A percentile compares a stretch with the other conserved stretches of the same genome.
These are phyloP conservation scores for Mrakia blollopis DNA, from an alignment of 768 basidiomycete species.

Conservation along the genomic window DNA sequence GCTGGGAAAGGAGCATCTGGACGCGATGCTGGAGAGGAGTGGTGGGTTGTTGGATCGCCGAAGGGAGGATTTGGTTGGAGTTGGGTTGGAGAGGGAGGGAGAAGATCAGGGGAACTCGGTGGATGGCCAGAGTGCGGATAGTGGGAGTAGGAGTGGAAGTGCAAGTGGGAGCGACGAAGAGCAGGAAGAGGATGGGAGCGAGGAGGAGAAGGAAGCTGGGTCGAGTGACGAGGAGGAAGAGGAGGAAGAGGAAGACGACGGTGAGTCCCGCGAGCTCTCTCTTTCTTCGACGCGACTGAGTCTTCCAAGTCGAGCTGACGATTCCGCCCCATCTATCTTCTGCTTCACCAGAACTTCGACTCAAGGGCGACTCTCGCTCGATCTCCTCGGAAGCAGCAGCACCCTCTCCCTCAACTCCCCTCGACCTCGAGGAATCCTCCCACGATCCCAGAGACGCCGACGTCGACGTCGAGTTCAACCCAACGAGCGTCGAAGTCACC, in stretches of 20 bases:
- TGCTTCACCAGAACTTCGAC: too few relatives aligned
- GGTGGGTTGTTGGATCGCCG: constrained; percentile 81
- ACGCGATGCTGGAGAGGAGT: constrained; percentile 84
- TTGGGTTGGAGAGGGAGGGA: constrained; percentile 42
- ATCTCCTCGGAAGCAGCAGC: neutral
- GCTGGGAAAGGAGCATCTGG: constrained; percentile 76
- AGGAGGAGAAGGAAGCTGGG: constrained; percentile 2
- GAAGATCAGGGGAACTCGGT: constrained; percentile 13
- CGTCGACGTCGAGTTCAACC: constrained; percentile 28
- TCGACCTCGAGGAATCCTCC: neutral
- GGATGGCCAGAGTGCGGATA: neutral
- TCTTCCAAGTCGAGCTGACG: neutral
- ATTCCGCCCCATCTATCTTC: too few relatives aligned
- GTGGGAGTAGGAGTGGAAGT: neutral
- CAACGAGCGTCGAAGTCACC: constrained; percentile 35
- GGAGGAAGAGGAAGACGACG: neutral
- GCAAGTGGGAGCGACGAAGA: neutral
- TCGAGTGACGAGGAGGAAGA: neutral
- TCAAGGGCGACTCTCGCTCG: neutral
- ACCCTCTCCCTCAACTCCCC: neutral
- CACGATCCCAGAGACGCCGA: neutral
- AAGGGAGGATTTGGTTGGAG: constrained; percentile 59
- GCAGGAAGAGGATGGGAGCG: neutral
- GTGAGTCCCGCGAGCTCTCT: neutral
- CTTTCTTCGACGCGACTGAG: neutral